Percentiles rank a stretch among this genome's conserved stretches.
Conservation (phyloP, 192 early-diverging fungal species). For the Gonapodya sp. region DNA sequence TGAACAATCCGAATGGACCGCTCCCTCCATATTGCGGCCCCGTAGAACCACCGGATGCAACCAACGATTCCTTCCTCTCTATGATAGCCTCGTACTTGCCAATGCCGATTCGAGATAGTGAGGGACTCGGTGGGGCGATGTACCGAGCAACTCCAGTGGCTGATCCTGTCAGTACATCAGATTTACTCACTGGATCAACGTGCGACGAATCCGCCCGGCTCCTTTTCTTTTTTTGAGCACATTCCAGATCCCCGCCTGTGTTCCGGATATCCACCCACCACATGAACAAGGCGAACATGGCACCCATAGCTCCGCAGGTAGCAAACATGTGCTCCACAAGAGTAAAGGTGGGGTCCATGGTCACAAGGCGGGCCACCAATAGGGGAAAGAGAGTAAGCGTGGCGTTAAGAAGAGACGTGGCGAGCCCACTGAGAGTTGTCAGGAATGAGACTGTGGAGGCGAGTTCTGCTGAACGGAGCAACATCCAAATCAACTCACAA, state of each 20-base stretch:
- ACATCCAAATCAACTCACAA: conserved; percentile 20
- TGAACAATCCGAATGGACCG: no score
- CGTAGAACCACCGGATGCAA: neutral
- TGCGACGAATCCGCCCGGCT: neutral
- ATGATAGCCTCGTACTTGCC: neutral
- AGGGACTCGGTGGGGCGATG: neutral
- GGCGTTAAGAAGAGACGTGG: conserved; percentile 36
- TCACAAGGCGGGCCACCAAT: conserved; percentile 14
- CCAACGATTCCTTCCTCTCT: neutral
- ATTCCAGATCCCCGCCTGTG: neutral
- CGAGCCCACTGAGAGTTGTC: conserved; percentile 25
- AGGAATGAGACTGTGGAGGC: no score
- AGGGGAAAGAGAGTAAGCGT: conserved; percentile 43
- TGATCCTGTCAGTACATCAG: neutral
- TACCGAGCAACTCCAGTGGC: neutral
- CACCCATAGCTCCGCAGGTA: neutral
- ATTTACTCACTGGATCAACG: no score
- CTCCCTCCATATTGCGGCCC: no score
- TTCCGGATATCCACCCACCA: neutral
- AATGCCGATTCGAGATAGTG: neutral
- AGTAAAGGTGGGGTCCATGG: neutral
- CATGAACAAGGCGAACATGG: neutral
- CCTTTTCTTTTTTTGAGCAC: neutral
- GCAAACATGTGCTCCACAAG: neutral
- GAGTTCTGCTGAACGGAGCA: conserved; percentile 18